Conservation (phyloP, 306 rosid species). For the Quercus engelmannii region DNA sequence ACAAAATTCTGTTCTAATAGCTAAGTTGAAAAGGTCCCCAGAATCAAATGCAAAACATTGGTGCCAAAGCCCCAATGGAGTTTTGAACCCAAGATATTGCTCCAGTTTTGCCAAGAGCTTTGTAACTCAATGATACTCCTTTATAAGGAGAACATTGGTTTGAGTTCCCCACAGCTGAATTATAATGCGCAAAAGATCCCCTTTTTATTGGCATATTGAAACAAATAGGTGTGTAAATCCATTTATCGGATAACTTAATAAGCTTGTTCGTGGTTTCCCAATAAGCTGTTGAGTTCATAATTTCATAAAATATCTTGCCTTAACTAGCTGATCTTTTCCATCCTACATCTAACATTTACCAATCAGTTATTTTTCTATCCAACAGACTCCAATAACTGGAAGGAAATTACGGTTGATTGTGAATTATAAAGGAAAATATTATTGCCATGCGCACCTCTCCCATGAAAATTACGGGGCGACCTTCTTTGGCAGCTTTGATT, state of each 20-base stretch:
- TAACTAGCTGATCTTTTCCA: too few species aligned
- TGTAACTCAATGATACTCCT: too few species aligned
- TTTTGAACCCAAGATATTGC: too few species aligned
- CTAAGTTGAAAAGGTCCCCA: too few species aligned
- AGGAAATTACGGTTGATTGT: neutral
- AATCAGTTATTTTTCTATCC: neutral
- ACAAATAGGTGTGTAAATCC: neutral
- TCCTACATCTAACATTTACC: neutral
- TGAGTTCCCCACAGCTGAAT: too few species aligned
- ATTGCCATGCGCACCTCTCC: conserved; percentile 65
- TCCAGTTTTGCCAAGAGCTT: too few species aligned
- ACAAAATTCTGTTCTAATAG: too few species aligned
- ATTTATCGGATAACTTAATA: neutral
- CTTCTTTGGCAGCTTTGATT: conserved; percentile 56
- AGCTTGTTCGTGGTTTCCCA: neutral
- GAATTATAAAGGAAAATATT: neutral
- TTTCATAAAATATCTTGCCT: neutral
- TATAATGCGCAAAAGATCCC: neutral
- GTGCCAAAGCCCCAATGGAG: too few species aligned
- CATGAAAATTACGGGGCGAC: conserved; percentile 59
- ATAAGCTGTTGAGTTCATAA: neutral
- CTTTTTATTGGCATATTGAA: neutral
- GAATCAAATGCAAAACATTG: too few species aligned
- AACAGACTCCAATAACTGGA: neutral
- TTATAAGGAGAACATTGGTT: too few species aligned